Conservation (phyloP, 257 asterid species). For the Solanum ossicruentum region DNA sequence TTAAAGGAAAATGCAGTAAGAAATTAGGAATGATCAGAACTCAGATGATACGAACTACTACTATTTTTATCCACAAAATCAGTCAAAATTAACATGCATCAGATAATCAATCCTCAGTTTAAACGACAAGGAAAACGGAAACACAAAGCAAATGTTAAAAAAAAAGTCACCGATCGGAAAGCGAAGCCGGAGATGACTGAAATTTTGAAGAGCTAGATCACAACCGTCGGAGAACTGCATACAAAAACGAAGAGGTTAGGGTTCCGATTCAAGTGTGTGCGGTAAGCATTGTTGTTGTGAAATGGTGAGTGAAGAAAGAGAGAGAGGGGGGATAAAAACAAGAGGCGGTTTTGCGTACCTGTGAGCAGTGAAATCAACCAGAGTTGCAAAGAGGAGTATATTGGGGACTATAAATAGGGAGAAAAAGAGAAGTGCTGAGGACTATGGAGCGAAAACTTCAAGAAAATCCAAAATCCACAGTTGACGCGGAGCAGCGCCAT, state of each 20-base stretch:
- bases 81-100: not conserved
- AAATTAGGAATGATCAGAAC: not conserved
- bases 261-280: not conserved
- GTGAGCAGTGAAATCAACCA: not conserved
- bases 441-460: not conserved
- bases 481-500: not conserved
- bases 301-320: not conserved
- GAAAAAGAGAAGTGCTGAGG: not conserved
- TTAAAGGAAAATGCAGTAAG: not conserved
- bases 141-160: not conserved
- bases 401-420: not conserved
- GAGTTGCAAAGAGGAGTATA: not conserved
- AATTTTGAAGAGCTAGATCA: not conserved
- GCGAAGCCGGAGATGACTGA: not conserved
- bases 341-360: not conserved
- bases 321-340: not conserved
- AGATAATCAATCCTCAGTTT: not conserved
- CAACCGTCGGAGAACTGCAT: not conserved
- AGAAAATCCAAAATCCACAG: not conserved
- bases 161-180: conserved; percentile 16
- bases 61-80: not conserved
- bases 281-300: not conserved
- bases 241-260: not conserved
- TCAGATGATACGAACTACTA: not conserved
- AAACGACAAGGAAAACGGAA: not conserved